Evolutionary conservation across 768 basidiomycete genomes (phyloP), one percentile per base, ranked within the genome.

Genomic region (Amanita subjunquillea): DNA sequence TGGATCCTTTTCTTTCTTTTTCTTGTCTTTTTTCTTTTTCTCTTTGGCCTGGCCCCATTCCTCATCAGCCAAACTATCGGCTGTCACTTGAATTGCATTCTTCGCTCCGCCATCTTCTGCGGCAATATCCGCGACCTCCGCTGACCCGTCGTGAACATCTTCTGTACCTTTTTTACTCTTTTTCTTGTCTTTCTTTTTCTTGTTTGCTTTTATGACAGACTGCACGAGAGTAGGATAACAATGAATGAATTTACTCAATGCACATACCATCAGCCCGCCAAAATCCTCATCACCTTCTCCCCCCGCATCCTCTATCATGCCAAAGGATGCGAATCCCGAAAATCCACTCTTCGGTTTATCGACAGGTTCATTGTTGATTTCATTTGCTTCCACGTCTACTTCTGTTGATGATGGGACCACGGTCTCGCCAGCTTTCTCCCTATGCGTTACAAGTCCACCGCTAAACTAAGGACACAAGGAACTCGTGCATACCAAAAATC

Each of bases 11-110:
- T 57, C 66, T 58, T 79, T 81, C n/a, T 71, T 71, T 62, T 79
- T 79, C 68, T 80, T 80, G 43, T 71, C 73, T 62, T 82, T 81
- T 71, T 81, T 82, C 54, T 73, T 77, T 65, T 82, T 83, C 59
- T 74, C 75, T 60, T 80, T 79, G 36, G 76, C 75, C 0, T 76
- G 74, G 8, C 77, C 83, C 76, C 80, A 84, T 63, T 88, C 86
- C 55, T 82, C 83, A 60, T 87, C 83, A 20, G 83, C 82, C 56
- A 83, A 71, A 59, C 85, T 84, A 41, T 87, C 85, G n/a, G 84
- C 81, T 17, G 79, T 79, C 47, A 78, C 72, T 52, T 80, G 72
- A 15, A 77, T 64, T 8, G 77, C 69, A 38, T 60, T 64, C 61
- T 78, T 77, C 6, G 67, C 59, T 34, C 51, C 32, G 12, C 52